A percentile compares a stretch with the other conserved stretches of the same genome.
These are phyloP conservation scores for Neckera pumila DNA, from an alignment of 225 moss, liverwort and hornwort genomes.

Conservation along the genomic window DNA sequence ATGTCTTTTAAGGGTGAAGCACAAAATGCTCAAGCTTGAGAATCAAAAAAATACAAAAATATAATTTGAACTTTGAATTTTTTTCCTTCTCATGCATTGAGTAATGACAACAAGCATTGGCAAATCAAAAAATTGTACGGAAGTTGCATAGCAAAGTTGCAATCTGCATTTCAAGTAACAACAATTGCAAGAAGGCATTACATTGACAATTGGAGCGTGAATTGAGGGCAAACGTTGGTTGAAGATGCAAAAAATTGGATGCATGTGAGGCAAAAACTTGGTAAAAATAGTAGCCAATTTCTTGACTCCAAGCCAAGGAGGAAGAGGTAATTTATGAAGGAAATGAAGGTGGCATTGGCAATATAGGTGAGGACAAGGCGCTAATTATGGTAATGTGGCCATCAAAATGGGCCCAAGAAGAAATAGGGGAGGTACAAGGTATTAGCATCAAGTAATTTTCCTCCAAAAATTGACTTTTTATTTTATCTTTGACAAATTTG, in stretches of 20 bases:
- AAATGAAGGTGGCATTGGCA: background rate
- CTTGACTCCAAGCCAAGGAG: rapidly evolving
- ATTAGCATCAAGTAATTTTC: rapidly evolving
- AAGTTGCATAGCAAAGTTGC: background rate
- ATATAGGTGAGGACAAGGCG: rapidly evolving
- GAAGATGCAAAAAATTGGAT: background rate
- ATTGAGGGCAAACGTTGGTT: background rate
- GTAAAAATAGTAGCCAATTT: background rate
- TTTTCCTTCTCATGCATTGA: background rate
- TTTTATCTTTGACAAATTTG: background rate
- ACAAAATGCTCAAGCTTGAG: rapidly evolving
- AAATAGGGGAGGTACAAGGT: rapidly evolving
- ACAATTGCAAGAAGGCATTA: background rate
- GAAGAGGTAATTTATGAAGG: background rate
- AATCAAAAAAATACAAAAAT: background rate
- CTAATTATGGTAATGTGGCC: rapidly evolving
- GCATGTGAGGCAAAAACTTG: background rate
- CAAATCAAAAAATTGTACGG: background rate
- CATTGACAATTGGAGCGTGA: rapidly evolving
- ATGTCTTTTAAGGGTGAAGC: too few relatives aligned
- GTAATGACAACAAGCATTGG: background rate
- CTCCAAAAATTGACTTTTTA: background rate
- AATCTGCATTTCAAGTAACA: rapidly evolving
- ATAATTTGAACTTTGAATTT: background rate
- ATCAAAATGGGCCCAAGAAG: rapidly evolving